Evolutionary conservation across 495 filamentous ascomycete genomes (phyloP).

Genomic region (Podospora tetraspora): DNA sequence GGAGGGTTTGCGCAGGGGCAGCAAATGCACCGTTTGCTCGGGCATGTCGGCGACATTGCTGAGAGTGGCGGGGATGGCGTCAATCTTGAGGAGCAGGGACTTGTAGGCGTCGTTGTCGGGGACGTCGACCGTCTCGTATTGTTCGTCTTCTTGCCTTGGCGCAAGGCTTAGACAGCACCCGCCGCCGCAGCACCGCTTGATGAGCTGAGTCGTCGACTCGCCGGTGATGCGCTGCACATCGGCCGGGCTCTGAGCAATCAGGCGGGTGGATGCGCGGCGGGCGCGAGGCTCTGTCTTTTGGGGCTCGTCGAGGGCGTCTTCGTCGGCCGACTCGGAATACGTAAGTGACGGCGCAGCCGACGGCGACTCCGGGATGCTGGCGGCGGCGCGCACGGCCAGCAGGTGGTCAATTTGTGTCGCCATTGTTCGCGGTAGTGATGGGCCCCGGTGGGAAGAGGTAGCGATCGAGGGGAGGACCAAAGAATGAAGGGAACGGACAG

Average conservation of each 20-base stretch:
- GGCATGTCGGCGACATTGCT: constrained; percentile 66
- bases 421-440: constrained; percentile 16
- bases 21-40: constrained; percentile 64
- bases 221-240: constrained; percentile 69
- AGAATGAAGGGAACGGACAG: background rate
- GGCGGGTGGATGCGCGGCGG: constrained; percentile 71
- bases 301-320: constrained; percentile 37
- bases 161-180: constrained; percentile 76
- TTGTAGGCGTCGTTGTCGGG: constrained; percentile 82
- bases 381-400: constrained; percentile 25
- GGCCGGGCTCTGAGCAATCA: constrained; percentile 68
- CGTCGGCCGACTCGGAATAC: constrained; percentile 45
- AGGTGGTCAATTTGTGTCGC: constrained; percentile 27
- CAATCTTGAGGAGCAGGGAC: constrained; percentile 69
- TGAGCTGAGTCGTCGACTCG: constrained; percentile 54
- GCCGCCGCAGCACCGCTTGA: constrained; percentile 81
- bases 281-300: constrained; percentile 36
- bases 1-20: constrained; percentile 38
- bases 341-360: constrained; percentile 47
- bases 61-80: constrained; percentile 65
- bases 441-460: background rate
- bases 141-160: constrained; percentile 45
- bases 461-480: background rate
- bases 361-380: constrained; percentile 35
- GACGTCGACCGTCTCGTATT: constrained; percentile 55